Conservation (phyloP, 1,284 basidiomycete genomes). For the Moesziomyces antarcticus region DNA sequence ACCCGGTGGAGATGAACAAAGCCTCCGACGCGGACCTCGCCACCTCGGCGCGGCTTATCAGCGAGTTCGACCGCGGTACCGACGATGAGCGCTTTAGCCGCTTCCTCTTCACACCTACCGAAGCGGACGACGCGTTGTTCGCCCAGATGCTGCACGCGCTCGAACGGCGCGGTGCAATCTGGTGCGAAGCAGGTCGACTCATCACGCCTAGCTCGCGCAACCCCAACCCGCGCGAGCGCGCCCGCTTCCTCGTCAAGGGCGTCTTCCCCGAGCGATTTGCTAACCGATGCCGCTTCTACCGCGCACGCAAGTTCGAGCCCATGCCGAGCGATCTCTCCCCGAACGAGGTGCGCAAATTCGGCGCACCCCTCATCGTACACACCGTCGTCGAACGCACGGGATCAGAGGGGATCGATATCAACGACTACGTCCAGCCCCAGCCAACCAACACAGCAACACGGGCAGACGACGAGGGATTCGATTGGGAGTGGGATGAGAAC, state of each 20-base stretch:
- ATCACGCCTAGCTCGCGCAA: slow-evolving; percentile 39
- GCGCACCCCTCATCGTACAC: slow-evolving; percentile 29
- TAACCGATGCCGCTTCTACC: slow-evolving; percentile 32
- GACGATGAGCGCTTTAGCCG: slow-evolving; percentile 25
- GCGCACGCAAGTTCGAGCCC: slow-evolving; percentile 30
- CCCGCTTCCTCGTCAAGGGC: slow-evolving; percentile 41
- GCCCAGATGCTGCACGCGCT: slow-evolving; percentile 31
- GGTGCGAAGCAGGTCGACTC: slow-evolving; percentile 37
- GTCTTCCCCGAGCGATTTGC: slow-evolving; percentile 39
- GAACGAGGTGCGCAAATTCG: slow-evolving; percentile 31
- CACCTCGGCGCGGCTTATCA: slow-evolving; percentile 21
- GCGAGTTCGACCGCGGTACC: slow-evolving; percentile 23
- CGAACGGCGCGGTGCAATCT: slow-evolving; percentile 35
- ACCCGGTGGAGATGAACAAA: slow-evolving; percentile 49
- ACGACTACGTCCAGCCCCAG: slow-evolving; percentile 4
- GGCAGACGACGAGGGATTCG: background rate
- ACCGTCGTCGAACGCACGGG: slow-evolving; percentile 25
- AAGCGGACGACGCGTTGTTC: slow-evolving; percentile 10
- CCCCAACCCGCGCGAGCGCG: slow-evolving; percentile 20
- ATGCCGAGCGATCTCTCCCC: slow-evolving; percentile 34
- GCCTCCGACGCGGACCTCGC: slow-evolving; percentile 19
- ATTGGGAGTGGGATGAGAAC: slow-evolving; percentile 46
- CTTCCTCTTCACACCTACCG: slow-evolving; percentile 19
- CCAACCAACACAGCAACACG: background rate
- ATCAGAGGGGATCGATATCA: slow-evolving; percentile 26